These are phyloP conservation scores for Hypoxylon cercidicola DNA, from an alignment of 495 filamentous ascomycete species.

Conservation along the genomic window DNA sequence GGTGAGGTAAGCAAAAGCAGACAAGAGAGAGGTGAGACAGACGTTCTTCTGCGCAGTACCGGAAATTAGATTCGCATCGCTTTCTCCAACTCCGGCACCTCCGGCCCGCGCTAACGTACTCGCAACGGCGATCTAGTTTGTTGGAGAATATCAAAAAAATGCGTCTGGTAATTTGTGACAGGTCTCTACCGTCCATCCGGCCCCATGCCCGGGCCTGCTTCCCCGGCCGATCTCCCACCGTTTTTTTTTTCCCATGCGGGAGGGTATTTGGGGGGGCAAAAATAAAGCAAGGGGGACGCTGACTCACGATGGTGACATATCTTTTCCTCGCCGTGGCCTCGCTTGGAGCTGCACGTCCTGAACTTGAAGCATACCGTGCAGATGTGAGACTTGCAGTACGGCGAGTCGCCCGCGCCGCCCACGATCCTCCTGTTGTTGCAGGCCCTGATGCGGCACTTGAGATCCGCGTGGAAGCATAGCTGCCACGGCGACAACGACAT, in stretches of 20 bases:
- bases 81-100: conserved; percentile 20
- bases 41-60: conserved; percentile 28
- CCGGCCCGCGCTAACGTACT: conserved; percentile 14
- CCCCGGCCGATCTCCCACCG: too few species aligned
- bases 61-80: conserved; percentile 14
- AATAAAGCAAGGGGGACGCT: too few species aligned
- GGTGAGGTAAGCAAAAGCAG: neutral
- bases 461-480: conserved; percentile 38
- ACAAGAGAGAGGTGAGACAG: conserved; percentile 25
- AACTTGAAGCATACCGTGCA: conserved; percentile 19
- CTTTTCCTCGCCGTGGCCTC: conserved; percentile 35
- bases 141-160: neutral
- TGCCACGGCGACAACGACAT: conserved; percentile 38
- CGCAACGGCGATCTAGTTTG: conserved; percentile 21
- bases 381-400: conserved; percentile 27
- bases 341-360: conserved; percentile 16
- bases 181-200: too few species aligned
- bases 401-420: conserved; percentile 8
- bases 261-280: too few species aligned
- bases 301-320: conserved; percentile 34
- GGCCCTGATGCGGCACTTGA: conserved; percentile 25
- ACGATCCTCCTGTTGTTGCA: conserved; percentile 32
- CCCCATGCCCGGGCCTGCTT: too few species aligned
- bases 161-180: too few species aligned
- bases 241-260: too few species aligned